These are phyloP conservation scores for Lithohypha guttulata DNA, from an alignment of 2,329 filamentous ascomycete genomes.

Conservation along the genomic window DNA sequence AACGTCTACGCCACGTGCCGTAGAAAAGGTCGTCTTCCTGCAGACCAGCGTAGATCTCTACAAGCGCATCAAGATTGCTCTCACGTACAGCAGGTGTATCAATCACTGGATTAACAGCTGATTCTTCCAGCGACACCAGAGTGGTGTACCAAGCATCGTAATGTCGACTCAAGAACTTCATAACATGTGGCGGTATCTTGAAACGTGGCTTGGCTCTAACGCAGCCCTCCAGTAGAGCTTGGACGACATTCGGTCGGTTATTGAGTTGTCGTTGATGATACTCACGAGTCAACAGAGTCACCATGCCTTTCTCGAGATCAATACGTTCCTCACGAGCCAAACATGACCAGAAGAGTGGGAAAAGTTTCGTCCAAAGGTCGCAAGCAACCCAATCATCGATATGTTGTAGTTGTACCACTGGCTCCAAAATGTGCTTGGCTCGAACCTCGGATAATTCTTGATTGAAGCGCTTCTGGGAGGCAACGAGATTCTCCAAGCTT, in stretches of 20 bases:
- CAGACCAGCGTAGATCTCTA: constrained; percentile 79
- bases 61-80: constrained; percentile 90
- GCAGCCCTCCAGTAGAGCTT: constrained; percentile 79
- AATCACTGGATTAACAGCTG: constrained; percentile 69
- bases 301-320: constrained; percentile 83
- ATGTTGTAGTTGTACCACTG: constrained; percentile 84
- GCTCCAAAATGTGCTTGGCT: constrained; percentile 78
- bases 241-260: constrained; percentile 87
- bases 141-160: constrained; percentile 98
- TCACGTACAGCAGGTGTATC: constrained; percentile 79
- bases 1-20: constrained; percentile 87
- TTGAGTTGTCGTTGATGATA: constrained; percentile 92
- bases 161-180: constrained; percentile 88
- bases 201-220: constrained; percentile 76
- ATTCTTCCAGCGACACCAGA: constrained; percentile 78
- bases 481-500: constrained; percentile 68
- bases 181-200: constrained; percentile 86
- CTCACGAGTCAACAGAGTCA: constrained; percentile 84
- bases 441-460: constrained; percentile 75
- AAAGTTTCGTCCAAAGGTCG: constrained; percentile 80
- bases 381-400: constrained; percentile 71
- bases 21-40: constrained; percentile 98
- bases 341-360: constrained; percentile 89
- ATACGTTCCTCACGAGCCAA: constrained; percentile 76
- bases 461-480: constrained; percentile 71